Evolutionary conservation across 805 yeast genomes (phyloP).

Genomic region (Myxozyma neotropica): DNA sequence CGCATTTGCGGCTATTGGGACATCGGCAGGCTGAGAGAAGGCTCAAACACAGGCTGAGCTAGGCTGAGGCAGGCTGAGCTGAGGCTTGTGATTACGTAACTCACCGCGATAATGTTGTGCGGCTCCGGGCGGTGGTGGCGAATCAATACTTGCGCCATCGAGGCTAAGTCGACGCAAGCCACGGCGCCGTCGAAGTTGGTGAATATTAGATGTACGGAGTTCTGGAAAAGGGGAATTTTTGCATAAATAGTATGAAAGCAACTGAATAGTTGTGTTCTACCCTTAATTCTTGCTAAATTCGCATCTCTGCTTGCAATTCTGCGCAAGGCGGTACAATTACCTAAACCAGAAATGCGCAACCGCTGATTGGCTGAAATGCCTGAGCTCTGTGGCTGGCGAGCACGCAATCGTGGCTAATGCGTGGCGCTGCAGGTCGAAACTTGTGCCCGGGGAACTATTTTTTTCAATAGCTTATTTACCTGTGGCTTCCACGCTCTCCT

Average conservation of each 20-base stretch:
- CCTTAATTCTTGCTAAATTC: too few relatives aligned
- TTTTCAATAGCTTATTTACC: too few relatives aligned
- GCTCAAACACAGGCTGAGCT: background rate
- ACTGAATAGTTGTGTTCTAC: too few relatives aligned
- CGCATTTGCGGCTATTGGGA: background rate
- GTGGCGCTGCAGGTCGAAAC: background rate
- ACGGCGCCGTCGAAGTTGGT: background rate
- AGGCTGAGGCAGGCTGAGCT: background rate
- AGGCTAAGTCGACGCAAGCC: background rate
- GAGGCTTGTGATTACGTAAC: background rate
- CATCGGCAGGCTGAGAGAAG: background rate
- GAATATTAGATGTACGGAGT: too few relatives aligned
- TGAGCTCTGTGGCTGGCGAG: background rate
- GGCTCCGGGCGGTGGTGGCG: constrained; percentile 8
- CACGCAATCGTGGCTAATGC: constrained; percentile 10
- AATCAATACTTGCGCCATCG: background rate
- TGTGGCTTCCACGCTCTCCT: background rate
- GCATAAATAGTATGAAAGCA: too few relatives aligned
- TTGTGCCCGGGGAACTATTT: constrained; percentile 7
- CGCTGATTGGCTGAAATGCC: background rate
- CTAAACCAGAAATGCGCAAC: background rate
- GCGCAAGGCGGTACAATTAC: background rate
- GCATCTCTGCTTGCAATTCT: background rate
- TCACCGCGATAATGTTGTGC: background rate
- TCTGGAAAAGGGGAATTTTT: too few relatives aligned